Evolutionary conservation across 768 basidiomycete species (phyloP), one percentile per base, ranked within the genome.

Genomic region (Rickenella mellea): DNA sequence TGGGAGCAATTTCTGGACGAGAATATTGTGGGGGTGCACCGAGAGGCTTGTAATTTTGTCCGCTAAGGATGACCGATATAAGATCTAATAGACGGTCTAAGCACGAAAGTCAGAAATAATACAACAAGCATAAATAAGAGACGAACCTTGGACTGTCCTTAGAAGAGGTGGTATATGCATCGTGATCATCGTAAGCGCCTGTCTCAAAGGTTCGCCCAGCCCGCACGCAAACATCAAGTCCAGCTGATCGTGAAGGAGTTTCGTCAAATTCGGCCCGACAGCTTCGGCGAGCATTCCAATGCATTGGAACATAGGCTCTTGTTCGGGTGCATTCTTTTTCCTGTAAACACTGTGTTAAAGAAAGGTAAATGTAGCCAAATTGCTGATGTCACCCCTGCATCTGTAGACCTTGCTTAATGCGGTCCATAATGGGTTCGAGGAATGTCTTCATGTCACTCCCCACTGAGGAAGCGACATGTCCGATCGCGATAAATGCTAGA

Each of bases 271-370:
- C 2, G 92, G 92, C 1, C 96, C 96, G 25, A 99, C 92, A 8
- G 96, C 89, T 1, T 80, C 77, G 1, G 93, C 90, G 31, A 99
- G 69, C 91, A 97, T 94, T 27, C 90, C 90, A 45, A 99, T 76
- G 61, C 96, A 98, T 69, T 97, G 89, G 56, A 99, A 98, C 45
- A 98, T 91, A 0, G 93, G 85, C 49, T 91, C 91, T 60, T 97
- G 93, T 12, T 83, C 81, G 2, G 88, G 86, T 1, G 91, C 87
- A 55, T 90, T 92, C 70, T 92, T 94, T 55, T 82, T 80, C 44
- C 78, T 82, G 43, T 29, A 38, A 26, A n/a, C 7, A n/a, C n/a
- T n/a, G n/a, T 24, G n/a, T 11, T 30, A 22, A 12, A 15, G 42
- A 31, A 41, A 19, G 40, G 5, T 33, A 42, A 37, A 2, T 33